These are phyloP conservation scores for Scedosporium apiospermum DNA, from an alignment of 2,329 filamentous ascomycete species.

Conservation along the genomic window DNA sequence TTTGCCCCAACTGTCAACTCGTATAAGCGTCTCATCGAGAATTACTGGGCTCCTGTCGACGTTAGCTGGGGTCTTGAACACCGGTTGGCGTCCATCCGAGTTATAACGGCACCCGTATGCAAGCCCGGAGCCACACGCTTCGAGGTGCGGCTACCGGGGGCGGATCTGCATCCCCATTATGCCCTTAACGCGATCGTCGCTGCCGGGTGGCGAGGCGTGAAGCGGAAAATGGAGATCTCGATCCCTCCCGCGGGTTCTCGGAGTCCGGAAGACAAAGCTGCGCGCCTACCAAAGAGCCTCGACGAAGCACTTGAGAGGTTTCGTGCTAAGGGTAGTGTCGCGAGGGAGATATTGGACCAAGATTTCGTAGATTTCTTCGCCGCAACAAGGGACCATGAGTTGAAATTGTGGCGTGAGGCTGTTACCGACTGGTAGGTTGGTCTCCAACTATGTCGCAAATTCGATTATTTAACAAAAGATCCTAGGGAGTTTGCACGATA, in stretches of 20 bases:
- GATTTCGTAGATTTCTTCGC: constrained; percentile 94
- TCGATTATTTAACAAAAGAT: background rate
- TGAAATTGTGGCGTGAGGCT: constrained; percentile 84
- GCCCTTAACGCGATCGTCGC: constrained; percentile 81
- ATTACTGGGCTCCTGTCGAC: constrained; percentile 97
- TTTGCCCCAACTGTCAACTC: constrained; percentile 93
- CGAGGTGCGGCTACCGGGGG: constrained; percentile 88
- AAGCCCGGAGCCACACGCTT: constrained; percentile 82
- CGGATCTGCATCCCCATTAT: constrained; percentile 81
- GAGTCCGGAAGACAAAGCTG: constrained; percentile 59
- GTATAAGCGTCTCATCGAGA: constrained; percentile 96
- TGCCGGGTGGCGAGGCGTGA: constrained; percentile 81
- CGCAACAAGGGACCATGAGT: constrained; percentile 85
- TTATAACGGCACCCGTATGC: constrained; percentile 81
- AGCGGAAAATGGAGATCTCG: constrained; percentile 80
- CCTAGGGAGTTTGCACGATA: constrained; percentile 35
- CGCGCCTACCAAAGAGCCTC: constrained; percentile 63
- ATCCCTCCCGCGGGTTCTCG: constrained; percentile 64
- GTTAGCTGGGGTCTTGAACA: constrained; percentile 97
- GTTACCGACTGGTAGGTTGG: constrained; percentile 85
- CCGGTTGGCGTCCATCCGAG: constrained; percentile 77
- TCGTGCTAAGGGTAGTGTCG: constrained; percentile 67
- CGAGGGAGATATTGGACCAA: constrained; percentile 88
- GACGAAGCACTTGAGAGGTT: constrained; percentile 78
- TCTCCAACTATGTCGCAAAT: too few species aligned